Conservation (phyloP, 2,329 filamentous ascomycete genomes). For the Aspergillus caelatus region DNA sequence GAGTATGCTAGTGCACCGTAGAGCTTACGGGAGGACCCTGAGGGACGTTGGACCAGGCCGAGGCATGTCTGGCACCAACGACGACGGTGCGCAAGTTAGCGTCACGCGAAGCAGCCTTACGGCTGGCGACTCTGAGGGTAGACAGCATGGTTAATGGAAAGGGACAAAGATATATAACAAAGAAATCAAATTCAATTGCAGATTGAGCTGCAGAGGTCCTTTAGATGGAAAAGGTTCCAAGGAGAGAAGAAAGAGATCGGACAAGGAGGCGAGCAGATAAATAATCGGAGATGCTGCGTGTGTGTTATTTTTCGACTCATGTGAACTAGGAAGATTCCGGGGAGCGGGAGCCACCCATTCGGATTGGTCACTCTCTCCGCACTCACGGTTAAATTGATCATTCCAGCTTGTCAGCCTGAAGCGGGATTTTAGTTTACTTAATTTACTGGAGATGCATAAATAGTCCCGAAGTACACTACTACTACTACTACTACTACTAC, state of each 20-base stretch:
- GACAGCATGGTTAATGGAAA: constrained; percentile 46
- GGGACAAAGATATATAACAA: constrained; percentile 8
- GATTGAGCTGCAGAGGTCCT: background rate
- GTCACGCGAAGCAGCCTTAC: constrained; percentile 43
- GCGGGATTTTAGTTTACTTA: background rate
- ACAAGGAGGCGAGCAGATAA: constrained; percentile 5
- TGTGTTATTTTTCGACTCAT: constrained; percentile 26
- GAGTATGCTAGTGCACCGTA: background rate
- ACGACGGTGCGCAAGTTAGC: constrained; percentile 42
- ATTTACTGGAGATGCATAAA: background rate
- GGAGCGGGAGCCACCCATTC: constrained; percentile 12
- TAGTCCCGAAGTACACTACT: no score
- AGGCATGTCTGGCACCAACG: constrained; percentile 63
- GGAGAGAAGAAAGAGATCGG: constrained; percentile 14
- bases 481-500: no score
- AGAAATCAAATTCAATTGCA: constrained; percentile 7
- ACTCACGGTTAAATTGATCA: constrained; percentile 5
- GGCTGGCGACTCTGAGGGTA: constrained; percentile 48
- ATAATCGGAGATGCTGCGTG: constrained; percentile 22
- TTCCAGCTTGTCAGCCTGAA: background rate
- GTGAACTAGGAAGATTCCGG: constrained; percentile 25
- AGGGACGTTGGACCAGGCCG: constrained; percentile 86
- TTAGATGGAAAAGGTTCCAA: background rate
- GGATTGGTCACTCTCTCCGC: constrained; percentile 19
- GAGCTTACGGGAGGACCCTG: constrained; percentile 83